These are phyloP conservation scores for Cyathus striatus DNA, from an alignment of 768 basidiomycete genomes.

Conservation along the genomic window DNA sequence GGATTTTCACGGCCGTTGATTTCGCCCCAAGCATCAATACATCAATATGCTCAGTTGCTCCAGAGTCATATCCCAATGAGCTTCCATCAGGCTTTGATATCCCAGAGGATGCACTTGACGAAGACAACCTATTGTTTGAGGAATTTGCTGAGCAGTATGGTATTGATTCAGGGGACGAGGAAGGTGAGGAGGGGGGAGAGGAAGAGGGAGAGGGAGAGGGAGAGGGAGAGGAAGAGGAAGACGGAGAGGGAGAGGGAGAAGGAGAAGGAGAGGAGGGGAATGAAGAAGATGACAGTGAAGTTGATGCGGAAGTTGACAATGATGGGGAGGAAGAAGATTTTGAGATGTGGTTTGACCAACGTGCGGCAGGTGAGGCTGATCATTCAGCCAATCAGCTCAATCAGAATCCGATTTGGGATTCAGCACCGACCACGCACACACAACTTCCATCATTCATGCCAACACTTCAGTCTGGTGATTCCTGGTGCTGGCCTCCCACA, in stretches of 20 bases:
- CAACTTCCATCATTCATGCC: too few species aligned
- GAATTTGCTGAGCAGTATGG: not conserved
- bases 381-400: too few species aligned
- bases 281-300: not conserved
- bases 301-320: not conserved
- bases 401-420: too few species aligned
- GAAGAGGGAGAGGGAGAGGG: not conserved
- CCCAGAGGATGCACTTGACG: slow-evolving; percentile 1
- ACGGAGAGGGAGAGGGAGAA: too few species aligned
- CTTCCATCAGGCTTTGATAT: slow-evolving; percentile 2
- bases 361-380: too few species aligned
- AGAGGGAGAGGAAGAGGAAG: not conserved
- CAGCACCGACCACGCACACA: too few species aligned
- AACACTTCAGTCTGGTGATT: too few species aligned
- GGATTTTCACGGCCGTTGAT: slow-evolving; percentile 11
- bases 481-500: too few species aligned
- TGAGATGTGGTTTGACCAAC: too few species aligned
- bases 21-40: slow-evolving; percentile 11
- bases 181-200: not conserved
- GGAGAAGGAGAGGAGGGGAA: too few species aligned
- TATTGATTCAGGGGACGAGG: too few species aligned
- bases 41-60: not conserved
- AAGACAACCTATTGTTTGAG: not conserved
- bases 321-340: slow-evolving; percentile 2
- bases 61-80: not conserved